Evolutionary conservation across 1,139 yeast genomes (phyloP).

Genomic region (Hanseniaspora gamundiae): DNA sequence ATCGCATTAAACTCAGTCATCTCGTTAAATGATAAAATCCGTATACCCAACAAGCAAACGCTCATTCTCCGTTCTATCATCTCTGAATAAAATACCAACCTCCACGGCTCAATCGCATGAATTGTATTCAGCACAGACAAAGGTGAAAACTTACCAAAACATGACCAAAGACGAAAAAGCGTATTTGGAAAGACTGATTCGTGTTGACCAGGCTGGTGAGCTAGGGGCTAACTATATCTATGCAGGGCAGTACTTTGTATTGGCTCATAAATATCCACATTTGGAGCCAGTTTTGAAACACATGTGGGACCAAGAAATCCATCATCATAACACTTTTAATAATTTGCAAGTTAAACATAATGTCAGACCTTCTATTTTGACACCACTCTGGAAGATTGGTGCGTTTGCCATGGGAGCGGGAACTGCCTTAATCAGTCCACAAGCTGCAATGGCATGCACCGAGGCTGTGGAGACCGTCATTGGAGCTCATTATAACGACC

Average conservation of each 20-base stretch:
- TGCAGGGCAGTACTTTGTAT: constrained; percentile 76
- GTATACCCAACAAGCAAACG: constrained; percentile 1
- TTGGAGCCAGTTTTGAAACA: constrained; percentile 65
- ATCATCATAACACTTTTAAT: constrained; percentile 81
- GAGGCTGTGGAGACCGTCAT: constrained; percentile 98
- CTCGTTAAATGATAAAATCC: background rate
- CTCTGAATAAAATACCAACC: constrained; percentile 7
- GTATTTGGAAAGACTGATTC: constrained; percentile 58
- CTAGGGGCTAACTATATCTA: constrained; percentile 94
- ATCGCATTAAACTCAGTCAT: too few species aligned
- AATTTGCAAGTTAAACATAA: constrained; percentile 60
- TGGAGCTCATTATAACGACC: constrained; percentile 91
- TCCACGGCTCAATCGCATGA: constrained; percentile 3
- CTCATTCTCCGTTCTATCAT: constrained; percentile 10
- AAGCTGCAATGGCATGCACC: constrained; percentile 99
- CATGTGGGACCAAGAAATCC: constrained; percentile 97
- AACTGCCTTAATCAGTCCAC: constrained; percentile 79
- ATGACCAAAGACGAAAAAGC: constrained; percentile 53
- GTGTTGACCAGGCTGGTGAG: constrained; percentile 98
- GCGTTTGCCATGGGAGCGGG: constrained; percentile 79
- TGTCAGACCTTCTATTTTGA: constrained; percentile 79
- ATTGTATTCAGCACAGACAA: background rate
- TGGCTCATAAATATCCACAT: constrained; percentile 60
- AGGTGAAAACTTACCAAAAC: constrained; percentile 3
- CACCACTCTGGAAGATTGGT: constrained; percentile 90